Evolutionary conservation across 306 rosid genomes (phyloP).

Genomic region (Begonia peltatifolia): DNA sequence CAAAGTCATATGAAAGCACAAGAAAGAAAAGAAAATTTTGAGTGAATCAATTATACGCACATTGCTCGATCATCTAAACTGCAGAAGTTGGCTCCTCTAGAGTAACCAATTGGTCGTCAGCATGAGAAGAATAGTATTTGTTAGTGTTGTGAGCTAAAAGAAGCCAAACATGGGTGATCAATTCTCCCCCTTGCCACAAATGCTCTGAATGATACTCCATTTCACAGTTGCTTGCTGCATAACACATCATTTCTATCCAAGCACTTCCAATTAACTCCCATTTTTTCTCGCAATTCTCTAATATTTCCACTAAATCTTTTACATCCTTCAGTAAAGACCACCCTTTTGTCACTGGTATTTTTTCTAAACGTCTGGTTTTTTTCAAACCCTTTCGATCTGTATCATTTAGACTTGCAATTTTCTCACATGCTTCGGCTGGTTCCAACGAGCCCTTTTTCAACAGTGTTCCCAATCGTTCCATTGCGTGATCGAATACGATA

Average conservation of each 20-base stretch:
- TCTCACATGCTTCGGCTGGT: too few species aligned
- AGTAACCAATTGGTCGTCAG: too few species aligned
- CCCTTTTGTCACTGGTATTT: conserved; percentile 28
- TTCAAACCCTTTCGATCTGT: conserved; percentile 2
- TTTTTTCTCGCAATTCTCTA: conserved; percentile 14
- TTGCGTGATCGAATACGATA: conserved; percentile 32
- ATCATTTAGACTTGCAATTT: too few species aligned
- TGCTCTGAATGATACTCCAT: conserved; percentile 54
- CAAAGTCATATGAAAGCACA: too few species aligned
- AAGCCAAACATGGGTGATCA: conserved; percentile 62
- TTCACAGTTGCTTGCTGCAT: conserved; percentile 46
- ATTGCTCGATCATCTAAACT: too few species aligned
- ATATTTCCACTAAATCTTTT: conserved; percentile 27
- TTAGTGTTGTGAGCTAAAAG: conserved; percentile 46
- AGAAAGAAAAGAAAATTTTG: too few species aligned
- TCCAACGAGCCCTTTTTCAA: neutral
- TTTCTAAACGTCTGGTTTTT: too few species aligned
- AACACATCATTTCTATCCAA: conserved; percentile 64
- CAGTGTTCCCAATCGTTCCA: conserved; percentile 17
- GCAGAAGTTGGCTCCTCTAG: too few species aligned
- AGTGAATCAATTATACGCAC: too few species aligned
- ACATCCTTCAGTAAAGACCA: conserved; percentile 36
- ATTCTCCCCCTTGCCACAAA: conserved; percentile 57
- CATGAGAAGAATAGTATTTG: conserved; percentile 2
- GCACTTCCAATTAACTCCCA: conserved; percentile 46